Evolutionary conservation across 2,329 filamentous ascomycete genomes (phyloP).

Genomic region (Microdochium nivale): DNA sequence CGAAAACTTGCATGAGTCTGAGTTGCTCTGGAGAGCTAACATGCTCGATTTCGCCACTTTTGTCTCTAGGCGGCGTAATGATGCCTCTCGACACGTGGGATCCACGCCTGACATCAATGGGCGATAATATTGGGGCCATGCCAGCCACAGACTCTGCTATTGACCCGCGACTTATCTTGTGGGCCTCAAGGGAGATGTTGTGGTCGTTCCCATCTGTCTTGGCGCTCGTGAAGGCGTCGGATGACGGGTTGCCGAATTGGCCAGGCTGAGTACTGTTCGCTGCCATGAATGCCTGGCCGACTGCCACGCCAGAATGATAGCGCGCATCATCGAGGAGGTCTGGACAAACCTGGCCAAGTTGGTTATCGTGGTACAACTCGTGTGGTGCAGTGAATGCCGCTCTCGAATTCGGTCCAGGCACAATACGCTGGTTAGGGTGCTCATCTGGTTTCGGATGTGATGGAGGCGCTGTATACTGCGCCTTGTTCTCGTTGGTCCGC

Average conservation of each 20-base stretch:
- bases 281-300: neutral
- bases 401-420: constrained; percentile 3
- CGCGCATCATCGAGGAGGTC: neutral
- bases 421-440: neutral
- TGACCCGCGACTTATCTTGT: constrained; percentile 27
- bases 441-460: neutral
- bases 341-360: neutral
- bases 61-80: constrained; percentile 32
- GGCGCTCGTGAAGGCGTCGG: constrained; percentile 11
- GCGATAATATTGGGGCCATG: constrained; percentile 23
- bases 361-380: constrained; percentile 5
- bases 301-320: neutral
- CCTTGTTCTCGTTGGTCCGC: neutral
- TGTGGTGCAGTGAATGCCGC: constrained; percentile 7
- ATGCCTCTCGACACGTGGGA: constrained; percentile 19
- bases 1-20: constrained; percentile 84
- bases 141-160: constrained; percentile 28
- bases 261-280: constrained; percentile 3
- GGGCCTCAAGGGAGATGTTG: constrained; percentile 13
- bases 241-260: constrained; percentile 12
- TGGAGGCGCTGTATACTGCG: neutral
- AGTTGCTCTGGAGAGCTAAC: constrained; percentile 71
- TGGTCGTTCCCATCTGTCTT: constrained; percentile 15
- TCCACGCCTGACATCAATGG: constrained; percentile 10
- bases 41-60: constrained; percentile 43